Evolutionary conservation across 2,329 filamentous ascomycete species (phyloP), one percentile per base, ranked within the genome.

Genomic region (Neofusicoccum parvum): DNA sequence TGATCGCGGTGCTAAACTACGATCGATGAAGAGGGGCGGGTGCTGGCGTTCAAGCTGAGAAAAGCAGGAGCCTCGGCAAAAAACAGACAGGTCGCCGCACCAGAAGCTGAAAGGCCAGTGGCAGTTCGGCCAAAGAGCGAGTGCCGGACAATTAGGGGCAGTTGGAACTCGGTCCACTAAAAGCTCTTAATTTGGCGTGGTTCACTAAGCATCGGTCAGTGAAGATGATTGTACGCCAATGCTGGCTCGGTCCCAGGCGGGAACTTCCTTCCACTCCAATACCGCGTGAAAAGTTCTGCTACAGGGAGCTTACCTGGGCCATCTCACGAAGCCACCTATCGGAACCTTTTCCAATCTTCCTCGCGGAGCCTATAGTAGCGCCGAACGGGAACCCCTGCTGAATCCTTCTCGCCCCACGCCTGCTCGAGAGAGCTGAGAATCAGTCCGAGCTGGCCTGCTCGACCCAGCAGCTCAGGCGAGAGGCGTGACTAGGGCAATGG

Each of bases 241-340:
- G 2, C 32, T 48, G 32, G 27, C 41, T 37, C 56, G 56, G 56
- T 60, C 56, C 56, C 56, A 60, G 23, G 39, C 56, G 43, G 56
- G n/a, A 48, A 37, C 32, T 60, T 60, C 56, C 56, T 48, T 37
- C n/a, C 10, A 20, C 32, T 14, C 43, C 9, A 11, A 5, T 43
- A 48, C 27, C 32, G 39, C 43, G 37, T 32, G 32, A 48, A 46
- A 43, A 15, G 32, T 48, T 27, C 56, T 60, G 32, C 27, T 37
- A 60, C 56, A 48, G 39, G 41, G 39, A 59, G 39, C 17, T 14
- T 15, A 43, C 53, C 41, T 45, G 41, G 23, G 23, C 5, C 11
- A 9, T n/a, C 12, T 23, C 15, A 39, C 27, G 12, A 27, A 15
- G 27, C 43, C 32, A 32, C 56, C 56, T 27, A 60, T 60, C 41